Conservation (phyloP, 2,329 filamentous ascomycete genomes). For the Fusarium sp. region DNA sequence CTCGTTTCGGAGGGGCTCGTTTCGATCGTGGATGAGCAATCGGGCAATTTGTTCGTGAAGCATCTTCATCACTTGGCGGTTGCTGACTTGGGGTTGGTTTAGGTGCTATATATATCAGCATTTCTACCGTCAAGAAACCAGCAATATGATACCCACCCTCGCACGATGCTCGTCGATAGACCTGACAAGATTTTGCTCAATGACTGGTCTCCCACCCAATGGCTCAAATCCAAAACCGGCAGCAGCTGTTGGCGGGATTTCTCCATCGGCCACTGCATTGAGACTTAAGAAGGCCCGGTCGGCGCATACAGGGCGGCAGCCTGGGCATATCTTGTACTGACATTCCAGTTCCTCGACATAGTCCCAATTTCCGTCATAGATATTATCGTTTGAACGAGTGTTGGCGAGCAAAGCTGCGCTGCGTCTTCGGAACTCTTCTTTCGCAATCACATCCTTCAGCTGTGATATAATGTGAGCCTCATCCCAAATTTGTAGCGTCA, state of each 20-base stretch:
- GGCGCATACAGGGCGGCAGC: constrained; percentile 61
- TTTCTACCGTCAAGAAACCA: not conserved
- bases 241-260: constrained; percentile 65
- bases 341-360: constrained; percentile 60
- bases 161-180: constrained; percentile 59
- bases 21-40: constrained; percentile 13
- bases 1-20: not conserved
- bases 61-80: constrained; percentile 47
- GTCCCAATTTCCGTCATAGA: constrained; percentile 57
- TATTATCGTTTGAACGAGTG: constrained; percentile 29
- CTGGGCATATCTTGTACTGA: constrained; percentile 64
- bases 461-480: constrained; percentile 4
- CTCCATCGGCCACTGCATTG: constrained; percentile 63
- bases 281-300: constrained; percentile 66
- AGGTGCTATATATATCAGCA: constrained; percentile 17
- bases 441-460: constrained; percentile 51
- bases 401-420: constrained; percentile 42
- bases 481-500: no score
- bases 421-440: constrained; percentile 47
- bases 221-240: constrained; percentile 68
- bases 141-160: constrained; percentile 50
- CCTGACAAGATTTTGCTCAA: constrained; percentile 56
- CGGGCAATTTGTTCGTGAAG: constrained; percentile 50
- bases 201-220: constrained; percentile 60
- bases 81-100: constrained; percentile 11